These are phyloP conservation scores for Gelatoporia subvermispora DNA, from an alignment of 768 basidiomycete species.

Conservation along the genomic window DNA sequence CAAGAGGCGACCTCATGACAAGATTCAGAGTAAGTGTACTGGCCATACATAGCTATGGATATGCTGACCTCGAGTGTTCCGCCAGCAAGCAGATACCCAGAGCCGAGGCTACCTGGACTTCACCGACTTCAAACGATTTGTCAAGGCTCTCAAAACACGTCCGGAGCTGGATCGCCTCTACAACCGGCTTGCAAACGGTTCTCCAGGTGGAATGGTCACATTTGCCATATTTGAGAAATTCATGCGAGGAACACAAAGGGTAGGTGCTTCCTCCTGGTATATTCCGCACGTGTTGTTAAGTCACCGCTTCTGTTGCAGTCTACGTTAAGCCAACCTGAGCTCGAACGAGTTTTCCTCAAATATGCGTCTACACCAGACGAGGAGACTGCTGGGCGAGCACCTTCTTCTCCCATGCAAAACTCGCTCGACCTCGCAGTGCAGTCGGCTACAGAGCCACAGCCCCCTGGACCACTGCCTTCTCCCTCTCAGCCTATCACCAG, in stretches of 20 bases:
- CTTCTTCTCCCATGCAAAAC: conserved; percentile 19
- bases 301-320: conserved; percentile 20
- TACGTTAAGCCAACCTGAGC: conserved; percentile 21
- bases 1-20: conserved; percentile 45
- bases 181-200: conserved; percentile 29
- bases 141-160: conserved; percentile 77
- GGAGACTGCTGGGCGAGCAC: not conserved
- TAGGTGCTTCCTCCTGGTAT: conserved; percentile 32
- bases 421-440: conserved; percentile 24
- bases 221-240: conserved; percentile 43
- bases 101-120: conserved; percentile 65
- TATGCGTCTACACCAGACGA: conserved; percentile 22
- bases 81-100: conserved; percentile 59
- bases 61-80: not conserved
- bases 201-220: conserved; percentile 30
- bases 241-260: conserved; percentile 50
- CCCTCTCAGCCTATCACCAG: not conserved
- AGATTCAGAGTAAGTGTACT: conserved; percentile 49
- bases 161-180: conserved; percentile 75
- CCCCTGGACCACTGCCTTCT: not conserved
- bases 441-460: conserved; percentile 9
- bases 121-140: conserved; percentile 73
- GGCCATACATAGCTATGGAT: not conserved
- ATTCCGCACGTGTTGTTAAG: conserved; percentile 15
- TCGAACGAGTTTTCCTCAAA: conserved; percentile 34